These are phyloP conservation scores for Rosa rugosa DNA, from an alignment of 306 rosid genomes.

Conservation along the genomic window DNA sequence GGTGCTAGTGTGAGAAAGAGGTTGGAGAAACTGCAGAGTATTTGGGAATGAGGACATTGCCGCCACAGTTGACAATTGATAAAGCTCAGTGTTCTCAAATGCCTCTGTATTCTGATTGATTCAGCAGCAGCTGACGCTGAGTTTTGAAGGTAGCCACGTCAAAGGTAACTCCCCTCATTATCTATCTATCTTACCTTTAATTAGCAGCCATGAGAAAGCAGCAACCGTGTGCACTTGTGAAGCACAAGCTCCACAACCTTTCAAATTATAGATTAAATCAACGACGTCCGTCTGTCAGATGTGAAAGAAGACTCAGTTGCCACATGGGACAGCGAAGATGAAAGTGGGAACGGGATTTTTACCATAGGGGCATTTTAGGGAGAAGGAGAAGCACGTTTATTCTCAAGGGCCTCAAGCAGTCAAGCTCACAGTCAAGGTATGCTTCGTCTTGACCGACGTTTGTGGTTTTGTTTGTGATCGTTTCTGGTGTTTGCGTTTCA, in stretches of 20 bases:
- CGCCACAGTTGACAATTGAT: too few species aligned
- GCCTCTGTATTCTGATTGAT: neutral
- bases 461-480: neutral
- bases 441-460: neutral
- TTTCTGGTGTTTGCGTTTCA: slow-evolving; percentile 22
- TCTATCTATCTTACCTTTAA: neutral
- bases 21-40: slow-evolving; percentile 4
- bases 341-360: too few species aligned
- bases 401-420: too few species aligned
- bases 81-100: too few species aligned
- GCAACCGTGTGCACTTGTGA: neutral
- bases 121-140: neutral
- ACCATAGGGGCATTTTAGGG: too few species aligned
- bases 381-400: too few species aligned
- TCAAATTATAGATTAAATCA: neutral
- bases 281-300: too few species aligned
- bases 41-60: slow-evolving; percentile 6
- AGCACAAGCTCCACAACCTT: neutral
- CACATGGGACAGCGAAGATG: too few species aligned
- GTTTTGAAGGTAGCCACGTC: neutral
- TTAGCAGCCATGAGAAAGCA: neutral
- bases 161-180: neutral
- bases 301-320: too few species aligned
- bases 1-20: slow-evolving; percentile 17
- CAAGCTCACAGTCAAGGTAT: slow-evolving; percentile 69